phyloP scores from a whole-genome alignment of 495 filamentous ascomycete species.

The Tuber indicum region DNA sequence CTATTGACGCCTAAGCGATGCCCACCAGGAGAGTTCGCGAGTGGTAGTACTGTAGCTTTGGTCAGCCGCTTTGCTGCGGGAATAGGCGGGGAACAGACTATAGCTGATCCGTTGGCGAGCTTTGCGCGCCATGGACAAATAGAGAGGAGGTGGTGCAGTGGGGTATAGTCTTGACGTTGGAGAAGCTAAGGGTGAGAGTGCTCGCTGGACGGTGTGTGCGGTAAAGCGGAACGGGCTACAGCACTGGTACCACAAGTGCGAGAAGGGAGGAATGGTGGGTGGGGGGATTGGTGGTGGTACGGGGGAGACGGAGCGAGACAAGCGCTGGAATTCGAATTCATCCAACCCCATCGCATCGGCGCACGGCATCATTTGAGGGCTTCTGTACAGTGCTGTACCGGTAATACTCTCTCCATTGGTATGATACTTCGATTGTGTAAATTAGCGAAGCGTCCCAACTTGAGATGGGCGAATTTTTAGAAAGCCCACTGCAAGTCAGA shows the following conservation, averaged over 20 bases:
- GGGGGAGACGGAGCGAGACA: constrained; percentile 12
- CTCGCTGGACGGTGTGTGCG: not conserved
- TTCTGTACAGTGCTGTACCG: too few relatives aligned
- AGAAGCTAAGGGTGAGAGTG: not conserved
- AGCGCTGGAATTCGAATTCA: not conserved
- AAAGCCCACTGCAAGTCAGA: not conserved
- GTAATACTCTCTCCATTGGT: too few relatives aligned
- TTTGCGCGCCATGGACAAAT: constrained; percentile 52
- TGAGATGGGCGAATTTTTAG: not conserved
- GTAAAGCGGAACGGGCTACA: not conserved
- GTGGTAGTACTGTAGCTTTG: constrained; percentile 68
- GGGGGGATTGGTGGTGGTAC: constrained; percentile 8
- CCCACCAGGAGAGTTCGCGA: constrained; percentile 81
- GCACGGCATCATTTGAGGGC: not conserved
- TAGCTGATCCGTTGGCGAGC: constrained; percentile 61
- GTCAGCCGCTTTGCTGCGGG: constrained; percentile 19
- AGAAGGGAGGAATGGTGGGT: not conserved
- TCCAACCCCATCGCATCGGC: not conserved
- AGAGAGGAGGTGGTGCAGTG: not conserved
- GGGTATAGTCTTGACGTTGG: not conserved
- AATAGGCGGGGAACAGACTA: constrained; percentile 48
- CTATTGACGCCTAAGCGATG: constrained; percentile 93
- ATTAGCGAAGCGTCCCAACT: not conserved
- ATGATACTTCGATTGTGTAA: too few relatives aligned
- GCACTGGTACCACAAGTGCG: not conserved